Conservation (phyloP, 1,284 basidiomycete genomes). For the Uromyces viciae-fabae region DNA sequence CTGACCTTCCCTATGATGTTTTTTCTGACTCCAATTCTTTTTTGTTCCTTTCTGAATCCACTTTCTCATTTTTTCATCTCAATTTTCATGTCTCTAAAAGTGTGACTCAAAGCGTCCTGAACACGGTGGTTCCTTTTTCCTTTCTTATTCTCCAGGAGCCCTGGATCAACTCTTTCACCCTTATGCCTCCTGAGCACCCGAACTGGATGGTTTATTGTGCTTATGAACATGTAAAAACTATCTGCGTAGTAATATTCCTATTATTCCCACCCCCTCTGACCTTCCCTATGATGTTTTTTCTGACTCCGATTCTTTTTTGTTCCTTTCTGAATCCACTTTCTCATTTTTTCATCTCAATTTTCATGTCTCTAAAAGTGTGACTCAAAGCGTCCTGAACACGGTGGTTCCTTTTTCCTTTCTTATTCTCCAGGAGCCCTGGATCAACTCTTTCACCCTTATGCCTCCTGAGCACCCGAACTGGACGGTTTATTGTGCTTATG, state of each 20-base stretch:
- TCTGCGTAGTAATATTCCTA: too few relatives aligned
- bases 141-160: slow-evolving; percentile 1
- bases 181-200: not conserved
- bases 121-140: not conserved
- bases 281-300: too few relatives aligned
- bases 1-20: too few relatives aligned
- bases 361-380: not conserved
- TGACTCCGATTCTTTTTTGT: too few relatives aligned
- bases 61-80: not conserved
- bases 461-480: not conserved
- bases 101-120: not conserved
- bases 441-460: not conserved
- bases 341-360: slow-evolving; percentile 1
- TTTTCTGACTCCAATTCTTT: too few relatives aligned
- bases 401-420: not conserved
- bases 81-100: not conserved
- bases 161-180: not conserved
- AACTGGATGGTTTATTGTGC: too few relatives aligned
- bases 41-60: too few relatives aligned
- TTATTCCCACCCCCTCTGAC: too few relatives aligned
- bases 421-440: slow-evolving; percentile 9
- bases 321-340: too few relatives aligned
- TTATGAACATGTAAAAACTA: too few relatives aligned
- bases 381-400: not conserved
- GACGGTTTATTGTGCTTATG: too few relatives aligned